These are phyloP conservation scores for Hypoxylon sp. DNA, from an alignment of 2,329 filamentous ascomycete genomes.

Conservation along the genomic window DNA sequence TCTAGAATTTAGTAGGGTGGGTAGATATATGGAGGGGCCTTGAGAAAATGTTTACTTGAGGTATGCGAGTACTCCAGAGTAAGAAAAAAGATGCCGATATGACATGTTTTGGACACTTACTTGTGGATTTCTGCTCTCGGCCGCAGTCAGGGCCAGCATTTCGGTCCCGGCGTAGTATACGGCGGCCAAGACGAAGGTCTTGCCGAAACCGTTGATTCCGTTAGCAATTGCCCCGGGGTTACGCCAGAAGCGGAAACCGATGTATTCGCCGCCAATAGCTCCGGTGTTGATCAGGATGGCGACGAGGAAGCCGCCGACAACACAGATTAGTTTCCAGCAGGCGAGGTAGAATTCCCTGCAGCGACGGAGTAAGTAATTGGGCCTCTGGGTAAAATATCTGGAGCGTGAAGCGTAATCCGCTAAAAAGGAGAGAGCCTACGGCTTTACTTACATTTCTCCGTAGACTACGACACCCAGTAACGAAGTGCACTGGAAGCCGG, in stretches of 20 bases:
- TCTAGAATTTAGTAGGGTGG: too few relatives aligned
- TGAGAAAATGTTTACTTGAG: too few relatives aligned
- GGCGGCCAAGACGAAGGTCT: slow-evolving; percentile 52
- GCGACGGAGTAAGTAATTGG: not conserved
- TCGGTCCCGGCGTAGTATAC: slow-evolving; percentile 54
- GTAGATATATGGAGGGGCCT: too few relatives aligned
- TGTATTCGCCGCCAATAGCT: slow-evolving; percentile 52
- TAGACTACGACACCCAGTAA: slow-evolving; percentile 51
- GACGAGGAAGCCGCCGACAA: slow-evolving; percentile 51
- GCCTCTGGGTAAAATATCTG: not conserved
- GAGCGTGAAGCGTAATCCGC: not conserved
- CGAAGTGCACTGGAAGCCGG: slow-evolving; percentile 56
- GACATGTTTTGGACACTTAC: too few relatives aligned
- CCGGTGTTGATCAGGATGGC: slow-evolving; percentile 53
- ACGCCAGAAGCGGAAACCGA: slow-evolving; percentile 52
- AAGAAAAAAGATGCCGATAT: too few relatives aligned
- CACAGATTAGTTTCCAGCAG: slow-evolving; percentile 51
- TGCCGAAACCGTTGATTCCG: slow-evolving; percentile 53
- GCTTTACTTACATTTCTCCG: slow-evolving; percentile 45
- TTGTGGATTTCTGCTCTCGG: slow-evolving; percentile 51
- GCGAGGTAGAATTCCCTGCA: slow-evolving; percentile 48
- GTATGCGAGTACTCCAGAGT: too few relatives aligned
- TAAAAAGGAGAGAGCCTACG: not conserved
- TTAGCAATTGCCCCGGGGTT: slow-evolving; percentile 52
- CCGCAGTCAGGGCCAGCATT: slow-evolving; percentile 53